These are phyloP conservation scores for Coemansia sp. DNA, from an alignment of 192 early-diverging fungal species.

Conservation along the genomic window DNA sequence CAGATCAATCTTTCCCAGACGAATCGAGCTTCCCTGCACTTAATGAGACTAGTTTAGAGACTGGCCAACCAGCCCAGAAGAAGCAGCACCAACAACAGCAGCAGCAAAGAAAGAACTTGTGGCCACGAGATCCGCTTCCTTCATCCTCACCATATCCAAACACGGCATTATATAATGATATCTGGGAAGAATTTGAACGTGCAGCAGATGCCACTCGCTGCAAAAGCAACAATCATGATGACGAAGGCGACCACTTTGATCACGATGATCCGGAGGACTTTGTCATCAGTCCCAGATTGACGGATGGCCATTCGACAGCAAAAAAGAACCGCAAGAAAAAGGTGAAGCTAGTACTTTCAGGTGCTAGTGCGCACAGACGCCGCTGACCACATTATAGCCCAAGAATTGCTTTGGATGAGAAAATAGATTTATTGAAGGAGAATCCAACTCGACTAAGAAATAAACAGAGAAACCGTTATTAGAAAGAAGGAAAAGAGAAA, in stretches of 20 bases:
- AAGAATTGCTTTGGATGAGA: no score
- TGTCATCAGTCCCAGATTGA: conserved; percentile 14
- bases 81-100: not conserved
- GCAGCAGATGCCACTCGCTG: conserved; percentile 11
- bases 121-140: conserved; percentile 38
- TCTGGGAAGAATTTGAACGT: conserved; percentile 51
- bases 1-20: conserved; percentile 10
- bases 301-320: not conserved
- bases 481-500: no score
- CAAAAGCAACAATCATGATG: conserved; percentile 1
- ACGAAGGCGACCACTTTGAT: conserved; percentile 10
- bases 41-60: not conserved
- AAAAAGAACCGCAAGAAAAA: conserved; percentile 26
- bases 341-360: conserved; percentile 36
- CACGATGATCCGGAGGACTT: conserved; percentile 22
- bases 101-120: conserved; percentile 9
- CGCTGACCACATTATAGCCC: conserved; percentile 7
- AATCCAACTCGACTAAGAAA: no score
- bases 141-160: not conserved
- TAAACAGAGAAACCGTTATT: no score
- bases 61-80: no score
- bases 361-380: conserved; percentile 31
- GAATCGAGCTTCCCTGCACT: conserved; percentile 42
- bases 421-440: no score
- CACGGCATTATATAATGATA: conserved; percentile 5